Evolutionary conservation across 2,329 filamentous ascomycete genomes (phyloP).

Genomic region (Cytospora schulzeri): DNA sequence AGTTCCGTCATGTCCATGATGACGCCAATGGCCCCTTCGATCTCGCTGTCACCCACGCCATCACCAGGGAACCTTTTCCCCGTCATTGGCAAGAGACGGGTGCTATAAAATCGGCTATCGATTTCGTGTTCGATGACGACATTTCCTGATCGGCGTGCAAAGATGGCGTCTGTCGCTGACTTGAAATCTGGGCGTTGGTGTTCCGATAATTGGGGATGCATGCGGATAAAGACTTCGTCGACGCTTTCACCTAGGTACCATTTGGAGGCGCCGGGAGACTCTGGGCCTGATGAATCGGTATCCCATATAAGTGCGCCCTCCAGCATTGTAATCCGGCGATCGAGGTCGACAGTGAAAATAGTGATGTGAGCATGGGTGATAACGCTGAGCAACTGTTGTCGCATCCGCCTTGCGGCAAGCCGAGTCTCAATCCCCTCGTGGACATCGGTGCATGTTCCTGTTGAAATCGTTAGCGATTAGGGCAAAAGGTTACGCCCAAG

Average conservation of each 20-base stretch:
- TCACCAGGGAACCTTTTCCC: slow-evolving; percentile 55
- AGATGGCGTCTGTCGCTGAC: slow-evolving; percentile 63
- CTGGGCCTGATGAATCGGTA: slow-evolving; percentile 38
- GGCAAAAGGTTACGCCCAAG: not conserved
- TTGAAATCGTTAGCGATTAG: not conserved
- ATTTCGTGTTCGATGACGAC: slow-evolving; percentile 66
- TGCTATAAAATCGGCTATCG: slow-evolving; percentile 68
- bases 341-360: slow-evolving; percentile 70
- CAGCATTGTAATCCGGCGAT: slow-evolving; percentile 65
- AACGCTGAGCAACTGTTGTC: slow-evolving; percentile 72
- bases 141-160: slow-evolving; percentile 61
- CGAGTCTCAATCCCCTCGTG: slow-evolving; percentile 73
- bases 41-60: slow-evolving; percentile 50
- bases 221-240: slow-evolving; percentile 62
- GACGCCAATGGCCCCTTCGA: slow-evolving; percentile 79
- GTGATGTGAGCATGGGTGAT: slow-evolving; percentile 76
- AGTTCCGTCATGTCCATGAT: slow-evolving; percentile 79
- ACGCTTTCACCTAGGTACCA: slow-evolving; percentile 40
- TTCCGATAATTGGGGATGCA: slow-evolving; percentile 46
- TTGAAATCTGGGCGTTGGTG: slow-evolving; percentile 53
- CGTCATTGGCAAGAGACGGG: slow-evolving; percentile 68
- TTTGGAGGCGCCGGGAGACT: not conserved
- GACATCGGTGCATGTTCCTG: slow-evolving; percentile 73
- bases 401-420: slow-evolving; percentile 64
- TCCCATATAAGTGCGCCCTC: slow-evolving; percentile 67